Conservation (phyloP, 1,139 yeast species). For the Saccharomycopsis hybrid region DNA sequence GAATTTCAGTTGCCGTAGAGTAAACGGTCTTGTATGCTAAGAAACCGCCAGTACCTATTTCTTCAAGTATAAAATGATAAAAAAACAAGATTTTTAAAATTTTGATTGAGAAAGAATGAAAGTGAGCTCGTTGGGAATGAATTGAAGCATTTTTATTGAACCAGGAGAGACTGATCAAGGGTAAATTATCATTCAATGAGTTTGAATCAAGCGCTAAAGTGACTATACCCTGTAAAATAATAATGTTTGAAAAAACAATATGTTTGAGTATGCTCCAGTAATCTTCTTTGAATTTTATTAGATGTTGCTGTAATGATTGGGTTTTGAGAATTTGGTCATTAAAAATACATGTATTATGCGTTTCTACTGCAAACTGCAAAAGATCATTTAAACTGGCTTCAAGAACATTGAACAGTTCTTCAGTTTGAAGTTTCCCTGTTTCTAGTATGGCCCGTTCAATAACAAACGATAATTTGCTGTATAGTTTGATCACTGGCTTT, state of each 20-base stretch:
- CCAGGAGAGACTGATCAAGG: neutral
- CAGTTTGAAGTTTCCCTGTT: neutral
- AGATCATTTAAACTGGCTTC: neutral
- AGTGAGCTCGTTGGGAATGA: neutral
- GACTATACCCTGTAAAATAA: slow-evolving; percentile 14
- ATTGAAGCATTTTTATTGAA: neutral
- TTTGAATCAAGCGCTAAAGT: slow-evolving; percentile 1
- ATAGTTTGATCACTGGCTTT: slow-evolving; percentile 10
- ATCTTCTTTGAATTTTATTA: neutral
- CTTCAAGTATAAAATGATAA: slow-evolving; percentile 14
- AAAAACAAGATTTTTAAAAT: slow-evolving; percentile 12
- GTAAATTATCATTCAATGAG: neutral
- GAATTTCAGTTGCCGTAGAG: neutral
- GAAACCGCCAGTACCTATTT: slow-evolving; percentile 20
- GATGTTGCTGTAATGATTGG: too few relatives aligned
- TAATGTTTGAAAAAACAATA: slow-evolving; percentile 12
- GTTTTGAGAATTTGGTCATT: too few relatives aligned
- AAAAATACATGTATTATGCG: too few relatives aligned
- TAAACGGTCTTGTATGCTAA: slow-evolving; percentile 15
- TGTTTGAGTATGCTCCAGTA: slow-evolving; percentile 13
- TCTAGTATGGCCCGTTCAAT: neutral
- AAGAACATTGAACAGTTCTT: neutral
- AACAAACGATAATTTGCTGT: slow-evolving; percentile 12
- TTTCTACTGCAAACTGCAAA: too few relatives aligned
- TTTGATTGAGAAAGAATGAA: neutral